A percentile compares a stretch with the other conserved stretches of the same genome.
Conservation (phyloP, 2,329 filamentous ascomycete genomes). For the Hypomyces perniciosus region DNA sequence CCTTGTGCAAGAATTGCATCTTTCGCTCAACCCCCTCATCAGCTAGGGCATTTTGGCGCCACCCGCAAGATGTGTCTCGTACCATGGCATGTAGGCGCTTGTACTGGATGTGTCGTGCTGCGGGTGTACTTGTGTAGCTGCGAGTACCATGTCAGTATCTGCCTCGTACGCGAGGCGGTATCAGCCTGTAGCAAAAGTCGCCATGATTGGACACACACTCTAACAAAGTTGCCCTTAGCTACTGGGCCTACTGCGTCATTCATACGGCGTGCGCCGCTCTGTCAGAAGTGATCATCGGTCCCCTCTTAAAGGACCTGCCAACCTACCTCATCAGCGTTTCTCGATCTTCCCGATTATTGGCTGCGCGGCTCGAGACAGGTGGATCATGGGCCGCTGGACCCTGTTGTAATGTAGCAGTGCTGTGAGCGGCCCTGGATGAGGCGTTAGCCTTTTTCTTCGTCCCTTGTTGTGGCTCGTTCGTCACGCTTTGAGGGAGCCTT, state of each 20-base stretch:
- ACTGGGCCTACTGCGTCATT: background rate
- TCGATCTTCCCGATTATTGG: constrained; percentile 35
- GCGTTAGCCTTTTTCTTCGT: constrained; percentile 17
- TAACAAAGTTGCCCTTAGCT: background rate
- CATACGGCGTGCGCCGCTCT: background rate
- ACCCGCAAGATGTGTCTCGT: background rate
- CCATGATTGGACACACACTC: background rate
- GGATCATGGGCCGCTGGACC: constrained; percentile 13
- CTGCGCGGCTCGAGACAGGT: constrained; percentile 9
- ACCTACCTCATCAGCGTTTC: constrained; percentile 2
- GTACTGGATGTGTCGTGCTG: background rate
- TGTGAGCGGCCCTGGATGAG: constrained; percentile 24
- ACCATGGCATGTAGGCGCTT: background rate
- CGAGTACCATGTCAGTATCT: background rate
- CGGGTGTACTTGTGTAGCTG: background rate
- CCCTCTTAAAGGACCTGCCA: background rate
- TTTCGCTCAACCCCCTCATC: background rate
- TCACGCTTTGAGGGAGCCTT: background rate
- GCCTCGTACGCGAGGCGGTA: background rate
- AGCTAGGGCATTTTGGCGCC: no score
- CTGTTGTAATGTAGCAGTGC: constrained; percentile 8
- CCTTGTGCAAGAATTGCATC: constrained; percentile 23
- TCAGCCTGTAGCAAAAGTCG: background rate
- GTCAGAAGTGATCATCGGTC: background rate
- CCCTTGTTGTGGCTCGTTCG: constrained; percentile 1